Base-by-base conservation (phyloP, 176 grass and related monocot genomes). In the Zizania latifolia region DNA sequence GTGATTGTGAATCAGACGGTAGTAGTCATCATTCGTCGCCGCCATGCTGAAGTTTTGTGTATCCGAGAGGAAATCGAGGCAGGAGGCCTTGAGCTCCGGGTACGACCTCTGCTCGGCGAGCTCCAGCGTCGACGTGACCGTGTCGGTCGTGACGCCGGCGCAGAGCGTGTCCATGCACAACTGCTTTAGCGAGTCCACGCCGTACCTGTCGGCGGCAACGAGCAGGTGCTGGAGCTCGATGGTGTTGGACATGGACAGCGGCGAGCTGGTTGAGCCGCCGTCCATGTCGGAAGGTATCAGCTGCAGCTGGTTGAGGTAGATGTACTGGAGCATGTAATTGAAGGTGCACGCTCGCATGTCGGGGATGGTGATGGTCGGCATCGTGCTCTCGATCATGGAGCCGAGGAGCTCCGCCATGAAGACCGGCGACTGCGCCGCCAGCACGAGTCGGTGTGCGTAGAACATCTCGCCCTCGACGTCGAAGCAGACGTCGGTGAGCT, bases 271-370 rank as follows among this genome's bases (percentile, higher is more conserved):
- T 15, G 34, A 36, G 34, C 6, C 34, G 34, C 6, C 34, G 34
- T 36, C 34, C 4, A 4, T 36, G 34, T 36, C 34, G 34, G 3
- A n/a, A n/a, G n/a, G n/a, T 36, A 4, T 45, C 6, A 19, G 0
- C 16, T 5, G 45, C 45, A 51, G 17, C 46, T 51, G 17, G 6
- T 51, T 51, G 46, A 16, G 21, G 21, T 83, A 77, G 16, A 83
- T 69, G 81, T 77, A 83, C 2, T 61, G 11, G 11, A 83, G 53
- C 72, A 83, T 83, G 11, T 23, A 59, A 15, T 14, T 76, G 53
- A 76, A 83, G 6, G 64, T 51, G 3, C 53, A 16, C 0, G 63
- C 72, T 2, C n/a, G 28, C 39, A 77, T 77, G 15, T 69, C 70
- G 10, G 50, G 0, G 17, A 83, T 62, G 8, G 54, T 6, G 7